Base-by-base conservation (phyloP, 257 asterid species). In the Nicotiana undulata region DNA sequence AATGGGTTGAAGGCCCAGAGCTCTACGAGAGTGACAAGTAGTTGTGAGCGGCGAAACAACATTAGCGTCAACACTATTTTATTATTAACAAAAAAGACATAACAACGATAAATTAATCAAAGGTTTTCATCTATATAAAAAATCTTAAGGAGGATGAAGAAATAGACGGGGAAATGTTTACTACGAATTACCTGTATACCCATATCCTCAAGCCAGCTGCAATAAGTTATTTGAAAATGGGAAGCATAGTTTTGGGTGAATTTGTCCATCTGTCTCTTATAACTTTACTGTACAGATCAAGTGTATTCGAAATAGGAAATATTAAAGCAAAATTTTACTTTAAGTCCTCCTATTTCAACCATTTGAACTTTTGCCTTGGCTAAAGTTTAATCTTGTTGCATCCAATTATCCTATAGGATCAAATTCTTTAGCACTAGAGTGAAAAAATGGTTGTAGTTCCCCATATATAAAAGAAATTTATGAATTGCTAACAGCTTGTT, bases 211-310 rank as follows among this genome's bases (percentile, higher is more conserved):
- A 18, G 53, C 91, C 93, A 65, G 90, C 90, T 6, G 85, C 79
- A 49, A 91, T 90, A 37, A 90, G 90, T 26, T 26, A 26, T 26
- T 26, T 26, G 28, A 87, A 77, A 61, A 91, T 91, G 67, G 93
- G 90, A 79, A 91, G 92, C 90, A 88, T 87, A 46, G 93, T 85
- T 85, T 40, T 85, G 26, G 93, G 96, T 63, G 93, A 89, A 86
- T 91, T 91, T n/a, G 79, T 86, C 93, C 95, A 91, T 3, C 81
- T 86, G 51, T 89, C 87, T 74, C 92, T 88, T 76, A 89, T 15
- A 55, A 32, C 82, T 28, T 88, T 89, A 81, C 95, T 89, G 86
- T 86, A 67, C 11, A 40, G 20, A 46, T 34, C 40, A 3, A 46
- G 15, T 10, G 53, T 46, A 10, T 46, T 9, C 0, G 15, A 46